A percentile compares a stretch with the other conserved stretches of the same genome.
These are phyloP conservation scores for Tricholoma terreum DNA, from an alignment of 768 basidiomycete species.

Conservation along the genomic window DNA sequence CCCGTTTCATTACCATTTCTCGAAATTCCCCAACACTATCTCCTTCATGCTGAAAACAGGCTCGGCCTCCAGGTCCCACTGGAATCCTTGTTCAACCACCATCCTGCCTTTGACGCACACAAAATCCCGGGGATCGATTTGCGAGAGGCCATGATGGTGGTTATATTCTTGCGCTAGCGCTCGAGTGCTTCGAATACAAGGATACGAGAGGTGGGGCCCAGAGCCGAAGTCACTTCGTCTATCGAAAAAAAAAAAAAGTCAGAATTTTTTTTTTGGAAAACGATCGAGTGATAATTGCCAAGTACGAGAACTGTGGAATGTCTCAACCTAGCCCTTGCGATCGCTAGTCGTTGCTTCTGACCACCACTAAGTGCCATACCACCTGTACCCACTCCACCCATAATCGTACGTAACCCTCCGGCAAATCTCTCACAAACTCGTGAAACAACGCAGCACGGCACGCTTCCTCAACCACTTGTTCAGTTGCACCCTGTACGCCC, in stretches of 20 bases:
- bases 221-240: too few species aligned
- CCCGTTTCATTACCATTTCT: constrained; percentile 57
- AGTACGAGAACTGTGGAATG: constrained; percentile 89
- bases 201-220: constrained; percentile 47
- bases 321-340: too few species aligned
- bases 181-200: too few species aligned
- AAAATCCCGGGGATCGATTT: constrained; percentile 73
- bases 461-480: constrained; percentile 72
- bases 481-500: constrained; percentile 47
- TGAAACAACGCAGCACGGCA: too few species aligned
- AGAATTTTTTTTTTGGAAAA: too few species aligned
- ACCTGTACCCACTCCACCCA: constrained; percentile 1
- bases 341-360: too few species aligned
- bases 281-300: constrained; percentile 50
- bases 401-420: constrained; percentile 78
- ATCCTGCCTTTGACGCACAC: constrained; percentile 82
- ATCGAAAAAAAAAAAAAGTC: constrained; percentile 21
- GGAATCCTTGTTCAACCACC: constrained; percentile 86
- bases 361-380: too few species aligned
- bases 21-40: constrained; percentile 57
- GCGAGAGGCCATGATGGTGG: constrained; percentile 93
- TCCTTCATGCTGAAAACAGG: constrained; percentile 7
- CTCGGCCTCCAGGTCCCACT: constrained; percentile 66
- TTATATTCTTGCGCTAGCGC: too few species aligned
- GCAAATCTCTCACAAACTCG: too few species aligned